Percentiles rank a stretch among this genome's conserved stretches.
These are phyloP conservation scores for Colletotrichum euphorbiae DNA, from an alignment of 2,329 filamentous ascomycete genomes.

Conservation along the genomic window DNA sequence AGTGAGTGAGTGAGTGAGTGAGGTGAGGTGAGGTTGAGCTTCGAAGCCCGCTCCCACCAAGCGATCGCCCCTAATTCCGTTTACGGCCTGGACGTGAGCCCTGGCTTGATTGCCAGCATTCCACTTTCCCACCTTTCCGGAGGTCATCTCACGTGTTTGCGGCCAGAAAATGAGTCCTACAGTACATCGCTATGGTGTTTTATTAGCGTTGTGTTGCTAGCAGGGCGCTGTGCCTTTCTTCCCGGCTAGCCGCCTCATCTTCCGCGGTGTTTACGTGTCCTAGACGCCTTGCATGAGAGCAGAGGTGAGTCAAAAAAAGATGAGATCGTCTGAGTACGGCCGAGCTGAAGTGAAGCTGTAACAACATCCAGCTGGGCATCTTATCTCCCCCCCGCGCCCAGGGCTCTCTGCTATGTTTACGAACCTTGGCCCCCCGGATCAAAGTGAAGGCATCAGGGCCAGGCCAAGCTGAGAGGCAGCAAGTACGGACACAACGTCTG, in stretches of 20 bases:
- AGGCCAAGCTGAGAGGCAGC: not conserved
- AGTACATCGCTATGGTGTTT: not conserved
- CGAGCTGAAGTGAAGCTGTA: slow-evolving; percentile 23
- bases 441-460: not conserved
- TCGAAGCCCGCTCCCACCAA: not conserved
- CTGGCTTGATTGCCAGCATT: slow-evolving; percentile 35
- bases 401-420: too few species aligned
- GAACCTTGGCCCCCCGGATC: not conserved
- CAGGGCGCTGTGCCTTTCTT: not conserved
- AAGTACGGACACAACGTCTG: not conserved
- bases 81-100: slow-evolving; percentile 2
- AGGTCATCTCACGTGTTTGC: slow-evolving; percentile 27
- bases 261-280: not conserved
- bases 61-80: not conserved
- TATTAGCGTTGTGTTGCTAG: not conserved
- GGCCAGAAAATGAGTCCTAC: not conserved
- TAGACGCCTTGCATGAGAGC: not conserved
- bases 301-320: slow-evolving; percentile 2
- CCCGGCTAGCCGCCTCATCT: not conserved
- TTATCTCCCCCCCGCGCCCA: not conserved
- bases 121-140: slow-evolving; percentile 25
- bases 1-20: not conserved
- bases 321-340: slow-evolving; percentile 10
- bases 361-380: slow-evolving; percentile 18
- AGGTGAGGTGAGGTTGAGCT: slow-evolving; percentile 12